Percentiles rank a stretch among this genome's conserved stretches.
Evolutionary conservation across 257 asterid species (phyloP).

Genomic region (Fraxinus anomala): DNA sequence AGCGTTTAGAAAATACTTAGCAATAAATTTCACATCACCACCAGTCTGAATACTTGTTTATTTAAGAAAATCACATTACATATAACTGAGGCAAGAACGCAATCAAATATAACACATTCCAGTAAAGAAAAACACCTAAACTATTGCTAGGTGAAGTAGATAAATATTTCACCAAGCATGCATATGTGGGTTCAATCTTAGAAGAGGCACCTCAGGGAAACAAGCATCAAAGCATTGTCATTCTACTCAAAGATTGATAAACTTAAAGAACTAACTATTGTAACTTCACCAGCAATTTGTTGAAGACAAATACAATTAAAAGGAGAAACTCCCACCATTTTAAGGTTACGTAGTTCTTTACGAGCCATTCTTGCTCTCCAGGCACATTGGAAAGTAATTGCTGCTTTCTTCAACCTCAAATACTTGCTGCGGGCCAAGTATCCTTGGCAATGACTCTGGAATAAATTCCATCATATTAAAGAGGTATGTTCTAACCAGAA

Average conservation of each 20-base stretch:
- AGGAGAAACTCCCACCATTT: constrained; percentile 49
- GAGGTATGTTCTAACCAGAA: constrained; percentile 10
- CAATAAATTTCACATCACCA: background rate
- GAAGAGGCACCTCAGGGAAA: background rate
- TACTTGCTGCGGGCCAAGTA: constrained; percentile 37
- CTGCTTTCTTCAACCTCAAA: constrained; percentile 55
- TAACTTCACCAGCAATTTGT: constrained; percentile 4
- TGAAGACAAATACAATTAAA: constrained; percentile 1
- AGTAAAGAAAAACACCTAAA: constrained; percentile 1
- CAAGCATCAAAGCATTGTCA: constrained; percentile 4
- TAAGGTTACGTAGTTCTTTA: constrained; percentile 59
- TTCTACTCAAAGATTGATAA: constrained; percentile 6
- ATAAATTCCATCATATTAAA: constrained; percentile 17
- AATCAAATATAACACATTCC: background rate
- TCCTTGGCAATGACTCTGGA: constrained; percentile 57
- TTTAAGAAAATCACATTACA: constrained; percentile 1
- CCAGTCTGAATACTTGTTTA: constrained; percentile 9
- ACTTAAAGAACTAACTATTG: constrained; percentile 11
- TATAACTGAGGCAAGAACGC: background rate
- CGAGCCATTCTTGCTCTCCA: constrained; percentile 60
- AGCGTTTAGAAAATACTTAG: background rate
- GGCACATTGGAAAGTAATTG: constrained; percentile 57
- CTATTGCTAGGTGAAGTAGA: background rate
- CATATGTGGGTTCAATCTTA: background rate
- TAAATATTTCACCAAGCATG: background rate